Evolutionary conservation across 805 yeast species (phyloP).

Genomic region (Wickerhamomyces strasburgensis): DNA sequence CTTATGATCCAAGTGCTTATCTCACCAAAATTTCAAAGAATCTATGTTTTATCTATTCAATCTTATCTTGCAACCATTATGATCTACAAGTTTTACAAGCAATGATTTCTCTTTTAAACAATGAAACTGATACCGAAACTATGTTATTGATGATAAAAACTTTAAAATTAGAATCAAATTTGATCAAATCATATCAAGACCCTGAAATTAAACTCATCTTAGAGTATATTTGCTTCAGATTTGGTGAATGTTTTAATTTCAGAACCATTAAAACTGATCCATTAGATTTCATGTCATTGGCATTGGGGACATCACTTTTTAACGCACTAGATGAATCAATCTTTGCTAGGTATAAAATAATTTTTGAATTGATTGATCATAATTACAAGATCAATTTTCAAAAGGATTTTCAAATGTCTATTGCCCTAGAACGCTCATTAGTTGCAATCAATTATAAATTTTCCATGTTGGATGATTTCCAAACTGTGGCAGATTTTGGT

Average conservation of each 20-base stretch:
- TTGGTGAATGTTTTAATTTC: constrained; percentile 1
- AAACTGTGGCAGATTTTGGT: constrained; percentile 17
- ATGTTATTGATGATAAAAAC: constrained; percentile 8
- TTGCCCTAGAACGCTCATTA: constrained; percentile 13
- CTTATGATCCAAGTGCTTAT: constrained; percentile 12
- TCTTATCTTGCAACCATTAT: constrained; percentile 3
- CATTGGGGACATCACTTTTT: constrained; percentile 12
- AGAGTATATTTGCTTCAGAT: constrained; percentile 14
- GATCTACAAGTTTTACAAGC: constrained; percentile 2
- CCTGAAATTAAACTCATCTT: constrained; percentile 2
- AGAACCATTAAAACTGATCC: not conserved
- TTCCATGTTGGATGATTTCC: constrained; percentile 11
- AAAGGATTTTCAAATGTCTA: constrained; percentile 16
- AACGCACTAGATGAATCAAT: constrained; percentile 14
- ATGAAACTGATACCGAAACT: constrained; percentile 10
- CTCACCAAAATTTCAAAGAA: constrained; percentile 12
- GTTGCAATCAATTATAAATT: constrained; percentile 11
- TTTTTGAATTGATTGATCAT: constrained; percentile 25
- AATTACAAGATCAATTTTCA: constrained; percentile 18
- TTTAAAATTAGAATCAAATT: constrained; percentile 5
- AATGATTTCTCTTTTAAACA: constrained; percentile 6
- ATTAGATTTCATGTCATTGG: constrained; percentile 3
- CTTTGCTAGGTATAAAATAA: constrained; percentile 19
- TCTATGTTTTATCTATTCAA: constrained; percentile 4
- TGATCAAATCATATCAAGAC: constrained; percentile 6